Conservation (phyloP, 768 basidiomycete species). For the Rossbeevera mucosa region DNA sequence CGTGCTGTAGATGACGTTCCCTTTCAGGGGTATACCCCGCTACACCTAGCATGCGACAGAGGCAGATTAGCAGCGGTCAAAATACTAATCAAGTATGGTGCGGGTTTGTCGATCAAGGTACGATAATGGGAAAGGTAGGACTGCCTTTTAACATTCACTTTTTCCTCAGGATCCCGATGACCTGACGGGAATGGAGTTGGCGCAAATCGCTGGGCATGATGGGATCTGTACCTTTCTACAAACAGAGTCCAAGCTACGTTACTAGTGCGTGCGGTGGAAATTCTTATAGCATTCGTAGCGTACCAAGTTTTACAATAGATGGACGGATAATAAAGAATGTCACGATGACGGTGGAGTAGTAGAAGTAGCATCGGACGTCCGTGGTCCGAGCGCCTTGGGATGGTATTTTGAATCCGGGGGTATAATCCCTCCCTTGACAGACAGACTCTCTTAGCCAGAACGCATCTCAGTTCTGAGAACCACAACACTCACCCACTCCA, state of each 20-base stretch:
- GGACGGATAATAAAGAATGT: background rate
- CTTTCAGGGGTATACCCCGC: conserved; percentile 76
- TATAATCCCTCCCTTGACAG: conserved; percentile 59
- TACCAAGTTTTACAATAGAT: background rate
- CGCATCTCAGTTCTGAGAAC: background rate
- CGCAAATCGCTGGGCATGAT: conserved; percentile 51
- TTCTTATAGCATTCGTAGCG: conserved; percentile 1
- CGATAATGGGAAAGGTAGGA: background rate
- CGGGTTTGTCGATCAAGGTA: conserved; percentile 63
- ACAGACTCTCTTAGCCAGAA: background rate
- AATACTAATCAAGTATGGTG: conserved; percentile 59
- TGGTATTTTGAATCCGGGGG: conserved; percentile 54
- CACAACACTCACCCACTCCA: conserved; percentile 58
- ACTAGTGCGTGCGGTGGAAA: conserved; percentile 5
- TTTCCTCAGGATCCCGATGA: conserved; percentile 60
- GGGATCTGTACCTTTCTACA: conserved; percentile 41
- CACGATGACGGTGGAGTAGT: background rate
- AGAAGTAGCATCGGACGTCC: conserved; percentile 3
- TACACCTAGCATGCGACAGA: conserved; percentile 85
- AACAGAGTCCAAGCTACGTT: conserved; percentile 9
- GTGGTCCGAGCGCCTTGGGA: conserved; percentile 31
- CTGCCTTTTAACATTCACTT: conserved; percentile 4
- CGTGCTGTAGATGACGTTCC: conserved; percentile 1
- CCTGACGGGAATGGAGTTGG: conserved; percentile 56
- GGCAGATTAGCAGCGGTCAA: conserved; percentile 58